Base-by-base conservation (phyloP, 495 filamentous ascomycete species). In the Aspergillus olivimuriae region DNA sequence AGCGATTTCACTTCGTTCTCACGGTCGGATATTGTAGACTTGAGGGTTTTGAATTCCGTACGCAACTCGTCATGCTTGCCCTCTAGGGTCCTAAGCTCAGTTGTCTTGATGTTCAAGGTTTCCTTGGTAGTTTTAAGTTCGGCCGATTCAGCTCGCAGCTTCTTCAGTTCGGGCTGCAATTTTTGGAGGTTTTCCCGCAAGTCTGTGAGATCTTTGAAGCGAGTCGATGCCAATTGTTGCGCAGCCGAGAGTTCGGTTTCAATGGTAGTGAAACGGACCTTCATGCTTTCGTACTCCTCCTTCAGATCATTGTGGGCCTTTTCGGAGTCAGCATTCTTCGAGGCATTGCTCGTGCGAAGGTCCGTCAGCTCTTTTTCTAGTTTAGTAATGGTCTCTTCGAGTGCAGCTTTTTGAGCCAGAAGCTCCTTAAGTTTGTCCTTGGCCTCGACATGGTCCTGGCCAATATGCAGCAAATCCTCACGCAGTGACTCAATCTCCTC, bases 151-250 rank as follows among this genome's bases (percentile, higher is more conserved):
- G 77, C 76, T 7, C 86, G 78, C 7, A 96, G 65, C 14, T 71
- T 77, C 48, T 76, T 78, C 15, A 97, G 70, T 61, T 98, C 92
- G 1, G 89, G 86, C 49, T 96, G 88, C 8, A 83, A 69, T 55
- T 90, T 94, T 40, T 91, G 83, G 8, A 95, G 66, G 7, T 87
- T 76, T 26, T 87, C 81, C 22, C 82, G 69, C 34, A 92, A 63
- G 28, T 94, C 86, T 0, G 82, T 84, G 2, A 95, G 65, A 43
- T 95, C 89, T 56, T 90, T 94, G 66, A 88, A 97, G 7, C 94
- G 76, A 20, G 78, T 79, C 35, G 89, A 78, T 1, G 92, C 89
- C 15, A 97, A 69, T 57, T 94, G 81, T 53, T 96, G 76, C 0
- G 89, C 84, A 7, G 89, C 91, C 1, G 82, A 84, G 11, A 96